Percentiles rank a stretch among this genome's conserved stretches.
phyloP scores from a whole-genome alignment of 1,284 basidiomycete genomes.

The Pascua sp. region DNA sequence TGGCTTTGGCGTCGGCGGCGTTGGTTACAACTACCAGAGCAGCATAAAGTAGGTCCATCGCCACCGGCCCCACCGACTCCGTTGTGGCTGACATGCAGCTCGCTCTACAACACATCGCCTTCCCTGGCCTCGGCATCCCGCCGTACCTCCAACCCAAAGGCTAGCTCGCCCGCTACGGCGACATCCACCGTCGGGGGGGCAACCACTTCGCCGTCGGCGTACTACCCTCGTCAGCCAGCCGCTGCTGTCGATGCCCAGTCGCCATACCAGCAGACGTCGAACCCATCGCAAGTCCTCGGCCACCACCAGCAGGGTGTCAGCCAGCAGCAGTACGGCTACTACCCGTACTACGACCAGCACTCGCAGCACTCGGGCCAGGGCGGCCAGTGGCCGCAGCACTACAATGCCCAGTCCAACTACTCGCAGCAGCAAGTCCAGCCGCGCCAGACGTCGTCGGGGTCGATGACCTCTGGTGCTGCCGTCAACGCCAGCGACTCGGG shows the following conservation, averaged over 20 bases:
- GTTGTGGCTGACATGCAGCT: conserved; percentile 4
- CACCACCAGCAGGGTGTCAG: conserved; percentile 6
- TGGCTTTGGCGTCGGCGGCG: conserved; percentile 24
- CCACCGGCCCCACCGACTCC: not conserved
- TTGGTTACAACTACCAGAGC: conserved; percentile 20
- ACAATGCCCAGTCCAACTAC: conserved; percentile 8
- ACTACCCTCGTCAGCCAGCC: conserved; percentile 21
- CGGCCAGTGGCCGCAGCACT: conserved; percentile 16
- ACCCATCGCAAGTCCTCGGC: not conserved
- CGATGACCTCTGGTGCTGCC: conserved; percentile 7
- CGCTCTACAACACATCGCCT: conserved; percentile 26
- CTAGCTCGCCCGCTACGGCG: conserved; percentile 22
- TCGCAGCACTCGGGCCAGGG: conserved; percentile 13
- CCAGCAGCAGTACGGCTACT: conserved; percentile 16
- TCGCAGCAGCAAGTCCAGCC: conserved; percentile 8
- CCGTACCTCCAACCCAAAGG: conserved; percentile 28
- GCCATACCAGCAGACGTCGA: conserved; percentile 17
- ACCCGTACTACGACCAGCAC: conserved; percentile 16
- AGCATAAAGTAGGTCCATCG: conserved; percentile 24
- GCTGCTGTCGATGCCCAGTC: conserved; percentile 12
- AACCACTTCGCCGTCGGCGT: conserved; percentile 31
- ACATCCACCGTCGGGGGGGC: conserved; percentile 16
- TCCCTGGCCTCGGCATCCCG: conserved; percentile 26
- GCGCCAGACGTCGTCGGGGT: conserved; percentile 15
- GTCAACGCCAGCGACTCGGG: conserved; percentile 4